Percentiles rank a stretch among this genome's conserved stretches.
phyloP scores from a whole-genome alignment of 345 rosid genomes.

The Bretschneidera sinensis region DNA sequence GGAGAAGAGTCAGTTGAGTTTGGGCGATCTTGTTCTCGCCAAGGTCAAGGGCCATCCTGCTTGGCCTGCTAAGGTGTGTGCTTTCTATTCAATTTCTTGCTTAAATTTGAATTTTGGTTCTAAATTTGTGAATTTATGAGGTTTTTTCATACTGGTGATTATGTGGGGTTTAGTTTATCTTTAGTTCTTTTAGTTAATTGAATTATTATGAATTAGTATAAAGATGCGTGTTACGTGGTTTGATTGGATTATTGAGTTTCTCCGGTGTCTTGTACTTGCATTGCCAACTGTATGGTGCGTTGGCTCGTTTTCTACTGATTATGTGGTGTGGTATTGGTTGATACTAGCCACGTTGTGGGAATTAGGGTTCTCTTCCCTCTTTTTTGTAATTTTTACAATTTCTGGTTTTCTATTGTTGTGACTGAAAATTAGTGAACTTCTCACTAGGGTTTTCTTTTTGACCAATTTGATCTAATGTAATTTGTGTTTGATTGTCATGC shows the following conservation, averaged over 20 bases:
- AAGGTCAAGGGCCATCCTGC: conserved; percentile 93
- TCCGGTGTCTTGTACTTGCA: background rate
- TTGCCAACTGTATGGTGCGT: background rate
- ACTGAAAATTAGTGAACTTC: too few relatives aligned
- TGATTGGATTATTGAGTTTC: background rate
- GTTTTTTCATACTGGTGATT: background rate
- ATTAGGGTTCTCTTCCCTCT: background rate
- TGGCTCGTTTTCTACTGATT: background rate
- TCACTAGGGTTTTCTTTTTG: background rate
- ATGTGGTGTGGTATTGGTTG: background rate
- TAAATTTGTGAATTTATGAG: background rate
- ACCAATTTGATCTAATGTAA: background rate
- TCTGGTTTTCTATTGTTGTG: too few relatives aligned
- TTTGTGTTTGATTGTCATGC: background rate
- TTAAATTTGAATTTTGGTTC: background rate
- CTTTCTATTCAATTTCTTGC: background rate
- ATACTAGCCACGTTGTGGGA: background rate
- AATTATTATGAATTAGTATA: background rate
- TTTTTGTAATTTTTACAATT: background rate
- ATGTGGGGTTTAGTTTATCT: background rate
- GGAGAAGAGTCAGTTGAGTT: conserved; percentile 51
- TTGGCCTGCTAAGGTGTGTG: conserved; percentile 95
- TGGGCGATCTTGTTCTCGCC: conserved; percentile 97
- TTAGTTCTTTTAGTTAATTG: background rate
- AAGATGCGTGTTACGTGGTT: background rate